phyloP scores from a whole-genome alignment of 2,329 filamentous ascomycete genomes.

The Trichoderma oligosporum region DNA sequence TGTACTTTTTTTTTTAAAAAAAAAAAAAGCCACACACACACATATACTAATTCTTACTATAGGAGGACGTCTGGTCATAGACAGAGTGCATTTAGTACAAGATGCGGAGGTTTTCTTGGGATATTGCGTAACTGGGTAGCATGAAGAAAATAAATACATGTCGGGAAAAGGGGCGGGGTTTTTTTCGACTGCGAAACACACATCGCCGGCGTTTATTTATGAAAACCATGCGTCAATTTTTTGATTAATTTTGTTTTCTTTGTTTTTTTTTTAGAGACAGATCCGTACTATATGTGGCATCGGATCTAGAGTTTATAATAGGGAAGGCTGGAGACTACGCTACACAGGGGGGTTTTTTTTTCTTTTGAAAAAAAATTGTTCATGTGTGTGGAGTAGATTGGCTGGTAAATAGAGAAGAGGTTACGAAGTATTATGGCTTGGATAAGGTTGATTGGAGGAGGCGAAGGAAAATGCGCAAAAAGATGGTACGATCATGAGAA shows the following conservation, averaged over 20 bases:
- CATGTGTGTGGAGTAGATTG: neutral
- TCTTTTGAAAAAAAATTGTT: constrained; percentile 8
- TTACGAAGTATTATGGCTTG: constrained; percentile 1
- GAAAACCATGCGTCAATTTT: constrained; percentile 10
- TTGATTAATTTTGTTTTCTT: neutral
- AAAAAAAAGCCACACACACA: neutral
- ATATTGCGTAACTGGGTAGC: neutral
- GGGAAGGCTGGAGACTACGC: neutral
- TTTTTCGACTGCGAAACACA: constrained; percentile 11
- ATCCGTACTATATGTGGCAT: constrained; percentile 1
- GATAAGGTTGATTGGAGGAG: neutral
- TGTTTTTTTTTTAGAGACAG: neutral
- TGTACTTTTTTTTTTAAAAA: too few relatives aligned
- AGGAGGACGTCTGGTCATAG: constrained; percentile 72
- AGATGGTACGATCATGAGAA: neutral
- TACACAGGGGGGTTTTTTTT: neutral
- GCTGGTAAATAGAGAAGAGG: neutral
- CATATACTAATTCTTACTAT: constrained; percentile 17
- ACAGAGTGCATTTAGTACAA: constrained; percentile 7
- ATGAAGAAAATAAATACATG: neutral
- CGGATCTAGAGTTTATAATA: constrained; percentile 8
- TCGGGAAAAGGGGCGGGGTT: neutral
- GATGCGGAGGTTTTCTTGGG: neutral
- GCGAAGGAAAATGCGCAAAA: neutral
- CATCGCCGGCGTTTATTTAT: constrained; percentile 13